Base-by-base conservation (phyloP, 768 basidiomycete species). In the Coprinellus micaceus region DNA sequence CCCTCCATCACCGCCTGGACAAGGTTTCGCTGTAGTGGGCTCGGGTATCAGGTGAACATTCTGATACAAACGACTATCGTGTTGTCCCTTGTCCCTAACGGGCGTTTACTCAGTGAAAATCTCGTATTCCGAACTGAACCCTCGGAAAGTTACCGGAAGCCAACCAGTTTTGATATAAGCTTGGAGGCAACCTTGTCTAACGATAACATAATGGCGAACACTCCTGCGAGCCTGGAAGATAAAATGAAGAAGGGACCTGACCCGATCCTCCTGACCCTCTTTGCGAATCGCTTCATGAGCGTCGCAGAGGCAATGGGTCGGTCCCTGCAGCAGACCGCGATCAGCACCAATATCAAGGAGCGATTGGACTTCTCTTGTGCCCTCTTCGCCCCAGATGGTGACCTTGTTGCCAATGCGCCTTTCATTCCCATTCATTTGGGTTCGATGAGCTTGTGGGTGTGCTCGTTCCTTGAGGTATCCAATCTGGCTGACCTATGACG, bases 261-360 rank as follows among this genome's bases (percentile, higher is more conserved):
- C 67, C 90, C 92, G 0, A 91, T 95, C 60, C 75, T 94, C 28
- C 77, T 97, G 45, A 92, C 93, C 1, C 82, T 98, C 51, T 98
- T 97, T 64, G 91, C 93, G 11, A 95, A 97, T 65, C 89, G 95
- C 43, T 95, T 98, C 74, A 98, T 98, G 95, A 91, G 91, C 63
- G 91, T 98, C 19, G 94, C 94, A 9, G 94, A 96, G 67, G 94
- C 94, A 10, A 97, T 96, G 94, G 94, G 94, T 10, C 79, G 90
- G 48, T 90, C 90, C 0, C 75, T 95, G 22, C 91, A 89, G 69
- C 90, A 95, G 69, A 95, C 94, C 0, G 85, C 93, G 2, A 94
- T 94, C 64, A 87, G 88, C 66, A 94, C 93, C 15, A 95, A 98
- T 66, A 96, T 96, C 79, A 96, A 95, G 72, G 95, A 97, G 69